These are phyloP conservation scores for Theobroma cacao DNA, from an alignment of 345 rosid species.

Conservation along the genomic window DNA sequence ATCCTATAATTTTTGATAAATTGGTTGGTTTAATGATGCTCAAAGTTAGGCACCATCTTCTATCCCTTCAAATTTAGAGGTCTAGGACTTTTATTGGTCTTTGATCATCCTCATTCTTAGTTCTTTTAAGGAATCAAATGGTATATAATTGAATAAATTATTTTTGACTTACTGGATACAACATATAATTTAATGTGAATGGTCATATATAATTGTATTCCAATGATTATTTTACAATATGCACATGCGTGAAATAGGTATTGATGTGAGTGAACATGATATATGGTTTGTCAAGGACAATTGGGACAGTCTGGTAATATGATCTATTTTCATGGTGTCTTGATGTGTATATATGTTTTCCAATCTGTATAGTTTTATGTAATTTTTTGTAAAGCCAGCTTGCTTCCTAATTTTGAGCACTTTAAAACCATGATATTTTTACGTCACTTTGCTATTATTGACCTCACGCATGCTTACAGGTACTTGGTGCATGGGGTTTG, in stretches of 20 bases:
- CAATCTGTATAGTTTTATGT: background rate
- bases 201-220: background rate
- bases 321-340: slow-evolving; percentile 9
- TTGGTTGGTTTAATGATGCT: background rate
- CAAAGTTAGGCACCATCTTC: background rate
- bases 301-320: slow-evolving; percentile 97
- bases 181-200: background rate
- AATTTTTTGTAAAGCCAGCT: background rate
- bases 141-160: background rate
- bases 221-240: background rate
- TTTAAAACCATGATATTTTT: background rate
- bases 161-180: background rate
- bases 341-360: background rate
- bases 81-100: background rate
- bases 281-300: slow-evolving; percentile 97
- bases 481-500: slow-evolving; percentile 99
- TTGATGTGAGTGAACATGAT: slow-evolving; percentile 80
- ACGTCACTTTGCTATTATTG: background rate
- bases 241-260: slow-evolving; percentile 49
- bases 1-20: background rate
- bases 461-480: slow-evolving; percentile 44
- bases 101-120: background rate
- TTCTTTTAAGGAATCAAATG: background rate
- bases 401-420: background rate
- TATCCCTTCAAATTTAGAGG: background rate